A percentile compares a stretch with the other conserved stretches of the same genome.
Conservation (phyloP, 257 asterid species). For the Perilla frutescens region DNA sequence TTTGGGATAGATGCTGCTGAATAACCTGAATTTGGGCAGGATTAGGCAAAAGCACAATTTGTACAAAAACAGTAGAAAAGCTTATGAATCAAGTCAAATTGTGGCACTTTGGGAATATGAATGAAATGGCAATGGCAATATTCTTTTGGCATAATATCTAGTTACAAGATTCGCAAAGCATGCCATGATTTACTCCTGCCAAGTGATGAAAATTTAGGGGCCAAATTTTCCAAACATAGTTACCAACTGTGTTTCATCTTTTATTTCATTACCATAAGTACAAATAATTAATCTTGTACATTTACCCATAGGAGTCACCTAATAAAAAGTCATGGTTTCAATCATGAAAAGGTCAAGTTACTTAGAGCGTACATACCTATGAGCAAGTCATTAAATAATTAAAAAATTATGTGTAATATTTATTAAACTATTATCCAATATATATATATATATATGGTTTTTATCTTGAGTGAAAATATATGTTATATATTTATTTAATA, state of each 20-base stretch:
- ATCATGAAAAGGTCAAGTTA: too few relatives aligned
- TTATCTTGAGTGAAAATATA: too few relatives aligned
- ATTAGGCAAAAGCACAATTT: neutral
- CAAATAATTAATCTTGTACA: too few relatives aligned
- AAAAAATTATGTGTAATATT: too few relatives aligned
- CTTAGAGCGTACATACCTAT: too few relatives aligned
- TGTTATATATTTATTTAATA: neutral
- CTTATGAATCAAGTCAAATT: constrained; percentile 10
- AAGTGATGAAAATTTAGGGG: neutral
- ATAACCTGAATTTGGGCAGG: constrained; percentile 39
- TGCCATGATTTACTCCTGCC: constrained; percentile 9
- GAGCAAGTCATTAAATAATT: too few relatives aligned
- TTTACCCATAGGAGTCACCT: too few relatives aligned
- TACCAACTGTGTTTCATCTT: neutral
- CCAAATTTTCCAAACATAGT: neutral
- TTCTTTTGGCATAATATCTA: constrained; percentile 24
- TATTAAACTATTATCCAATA: too few relatives aligned
- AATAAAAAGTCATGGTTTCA: too few relatives aligned
- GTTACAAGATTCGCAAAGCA: constrained; percentile 21
- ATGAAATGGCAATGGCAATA: neutral
- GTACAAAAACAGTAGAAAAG: neutral
- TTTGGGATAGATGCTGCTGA: constrained; percentile 39
- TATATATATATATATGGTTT: too few relatives aligned
- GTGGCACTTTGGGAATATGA: constrained; percentile 10
- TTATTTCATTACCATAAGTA: neutral